A percentile compares a stretch with the other conserved stretches of the same genome.
phyloP scores from a whole-genome alignment of 108 stramenopile species.

The Licmophora abbreviata region DNA sequence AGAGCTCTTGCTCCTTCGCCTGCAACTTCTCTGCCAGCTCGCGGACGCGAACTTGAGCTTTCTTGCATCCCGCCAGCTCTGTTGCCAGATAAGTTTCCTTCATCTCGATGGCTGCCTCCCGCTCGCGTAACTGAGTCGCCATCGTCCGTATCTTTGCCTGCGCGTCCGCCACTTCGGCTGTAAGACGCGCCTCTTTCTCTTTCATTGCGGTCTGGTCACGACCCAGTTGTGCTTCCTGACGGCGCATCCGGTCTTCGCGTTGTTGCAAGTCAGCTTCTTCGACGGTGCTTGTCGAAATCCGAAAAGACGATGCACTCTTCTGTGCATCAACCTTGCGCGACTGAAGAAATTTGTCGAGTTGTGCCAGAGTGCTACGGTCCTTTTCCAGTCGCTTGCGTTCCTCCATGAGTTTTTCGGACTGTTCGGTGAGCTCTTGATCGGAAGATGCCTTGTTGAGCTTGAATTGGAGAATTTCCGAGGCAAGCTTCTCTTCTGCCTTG shows the following conservation, averaged over 20 bases:
- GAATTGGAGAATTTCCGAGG: background rate
- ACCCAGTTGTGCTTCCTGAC: conserved; percentile 1
- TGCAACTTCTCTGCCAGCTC: background rate
- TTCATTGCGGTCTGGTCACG: background rate
- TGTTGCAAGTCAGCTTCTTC: background rate
- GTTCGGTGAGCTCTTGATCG: background rate
- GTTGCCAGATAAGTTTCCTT: background rate
- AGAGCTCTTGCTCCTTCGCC: background rate
- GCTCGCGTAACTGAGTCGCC: background rate
- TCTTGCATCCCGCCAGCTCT: background rate
- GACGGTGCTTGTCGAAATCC: background rate
- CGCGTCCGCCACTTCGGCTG: background rate
- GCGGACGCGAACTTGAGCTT: conserved; percentile 1
- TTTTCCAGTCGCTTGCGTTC: background rate
- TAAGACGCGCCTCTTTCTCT: background rate
- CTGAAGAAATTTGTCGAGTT: background rate
- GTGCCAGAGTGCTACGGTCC: background rate
- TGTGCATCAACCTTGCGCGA: background rate
- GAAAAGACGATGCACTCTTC: background rate
- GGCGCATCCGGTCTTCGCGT: background rate
- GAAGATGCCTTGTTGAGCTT: background rate
- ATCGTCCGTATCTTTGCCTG: background rate
- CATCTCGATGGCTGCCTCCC: background rate
- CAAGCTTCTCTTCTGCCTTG: conserved; percentile 1
- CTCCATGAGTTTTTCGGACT: background rate